phyloP scores from a whole-genome alignment of 139 green algal species.

The Chlamydomonas schloesseri region DNA sequence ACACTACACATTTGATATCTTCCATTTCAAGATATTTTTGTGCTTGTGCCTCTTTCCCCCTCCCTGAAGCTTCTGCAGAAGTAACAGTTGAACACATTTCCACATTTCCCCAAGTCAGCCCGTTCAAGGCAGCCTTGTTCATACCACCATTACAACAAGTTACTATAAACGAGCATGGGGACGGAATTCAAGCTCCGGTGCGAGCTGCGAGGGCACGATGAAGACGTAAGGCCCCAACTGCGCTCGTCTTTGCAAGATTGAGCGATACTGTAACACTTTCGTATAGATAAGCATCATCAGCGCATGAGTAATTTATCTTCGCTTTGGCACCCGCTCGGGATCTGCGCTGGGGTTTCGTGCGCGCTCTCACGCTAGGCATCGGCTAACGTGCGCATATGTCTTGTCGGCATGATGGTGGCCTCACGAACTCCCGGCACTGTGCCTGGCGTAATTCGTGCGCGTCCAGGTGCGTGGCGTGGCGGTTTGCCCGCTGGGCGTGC shows the following conservation, averaged over 20 bases:
- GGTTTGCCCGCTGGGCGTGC: conserved; percentile 61
- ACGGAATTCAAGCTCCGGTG: conserved; percentile 55
- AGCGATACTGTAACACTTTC: background rate
- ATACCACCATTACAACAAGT: too few relatives aligned
- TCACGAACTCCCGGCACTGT: too few relatives aligned
- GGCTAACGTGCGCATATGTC: background rate
- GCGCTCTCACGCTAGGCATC: background rate
- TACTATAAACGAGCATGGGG: too few relatives aligned
- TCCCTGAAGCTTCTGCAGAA: too few relatives aligned
- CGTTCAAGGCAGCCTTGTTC: too few relatives aligned
- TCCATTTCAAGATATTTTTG: too few relatives aligned
- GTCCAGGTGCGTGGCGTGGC: conserved; percentile 72
- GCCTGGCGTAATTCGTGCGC: too few relatives aligned
- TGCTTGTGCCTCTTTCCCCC: too few relatives aligned
- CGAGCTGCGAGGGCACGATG: conserved; percentile 73
- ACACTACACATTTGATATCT: too few relatives aligned
- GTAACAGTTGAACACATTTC: too few relatives aligned
- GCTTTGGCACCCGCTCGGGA: background rate
- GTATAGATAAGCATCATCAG: background rate
- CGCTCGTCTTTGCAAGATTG: background rate
- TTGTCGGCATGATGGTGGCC: background rate
- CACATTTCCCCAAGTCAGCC: too few relatives aligned
- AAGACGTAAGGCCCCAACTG: conserved; percentile 65
- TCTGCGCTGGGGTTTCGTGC: background rate
- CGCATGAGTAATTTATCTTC: background rate